Evolutionary conservation across 2,329 filamentous ascomycete genomes (phyloP).

Genomic region (Lecanicillium sp.): DNA sequence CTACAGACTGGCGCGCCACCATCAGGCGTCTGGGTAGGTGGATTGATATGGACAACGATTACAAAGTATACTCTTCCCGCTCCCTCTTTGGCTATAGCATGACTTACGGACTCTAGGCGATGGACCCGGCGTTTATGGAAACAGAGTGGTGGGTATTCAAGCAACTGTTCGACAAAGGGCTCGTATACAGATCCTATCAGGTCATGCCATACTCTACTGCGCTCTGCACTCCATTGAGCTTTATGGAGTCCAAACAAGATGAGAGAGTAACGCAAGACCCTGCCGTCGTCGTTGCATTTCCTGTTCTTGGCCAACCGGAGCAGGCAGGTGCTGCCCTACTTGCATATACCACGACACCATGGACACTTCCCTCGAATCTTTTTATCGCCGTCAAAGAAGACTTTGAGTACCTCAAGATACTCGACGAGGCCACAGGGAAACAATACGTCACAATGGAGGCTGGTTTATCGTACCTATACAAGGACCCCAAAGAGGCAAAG

Average conservation of each 20-base stretch:
- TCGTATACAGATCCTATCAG: conserved; percentile 64
- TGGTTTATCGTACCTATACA: conserved; percentile 62
- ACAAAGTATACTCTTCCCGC: conserved; percentile 44
- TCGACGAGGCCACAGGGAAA: conserved; percentile 57
- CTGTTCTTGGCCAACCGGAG: conserved; percentile 55
- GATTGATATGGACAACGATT: conserved; percentile 76
- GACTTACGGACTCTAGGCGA: conserved; percentile 41
- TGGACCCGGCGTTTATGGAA: conserved; percentile 71
- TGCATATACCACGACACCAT: conserved; percentile 61
- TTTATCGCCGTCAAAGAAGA: conserved; percentile 66
- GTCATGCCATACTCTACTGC: conserved; percentile 74
- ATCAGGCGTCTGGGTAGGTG: conserved; percentile 65
- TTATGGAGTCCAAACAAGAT: conserved; percentile 69
- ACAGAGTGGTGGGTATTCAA: conserved; percentile 75
- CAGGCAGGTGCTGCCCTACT: conserved; percentile 51
- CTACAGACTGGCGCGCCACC: conserved; percentile 71
- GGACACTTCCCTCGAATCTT: conserved; percentile 74
- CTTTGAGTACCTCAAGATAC: conserved; percentile 71
- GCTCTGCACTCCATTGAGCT: conserved; percentile 65
- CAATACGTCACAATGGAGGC: conserved; percentile 64
- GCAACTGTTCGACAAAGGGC: conserved; percentile 62
- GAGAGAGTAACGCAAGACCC: conserved; percentile 71
- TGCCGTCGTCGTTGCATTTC: conserved; percentile 64
- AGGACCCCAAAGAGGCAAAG: conserved; percentile 70
- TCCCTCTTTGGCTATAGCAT: not conserved